Conservation (phyloP, 768 basidiomycete genomes). For the Trametes maxima region DNA sequence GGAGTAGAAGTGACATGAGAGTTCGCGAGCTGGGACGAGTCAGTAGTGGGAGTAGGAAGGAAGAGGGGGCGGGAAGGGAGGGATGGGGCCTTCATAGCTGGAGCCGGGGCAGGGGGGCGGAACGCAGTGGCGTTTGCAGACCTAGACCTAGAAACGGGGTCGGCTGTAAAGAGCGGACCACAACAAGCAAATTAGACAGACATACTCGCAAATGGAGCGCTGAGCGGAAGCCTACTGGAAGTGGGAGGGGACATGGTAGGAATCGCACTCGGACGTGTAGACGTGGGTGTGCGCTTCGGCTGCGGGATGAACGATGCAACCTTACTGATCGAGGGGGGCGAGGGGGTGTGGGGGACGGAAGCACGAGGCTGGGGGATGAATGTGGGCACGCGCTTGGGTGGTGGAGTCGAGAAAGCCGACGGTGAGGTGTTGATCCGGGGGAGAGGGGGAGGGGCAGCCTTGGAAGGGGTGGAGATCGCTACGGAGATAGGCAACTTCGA, state of each 20-base stretch:
- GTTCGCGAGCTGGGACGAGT: slow-evolving; percentile 23
- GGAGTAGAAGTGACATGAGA: slow-evolving; percentile 40
- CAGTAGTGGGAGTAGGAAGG: neutral
- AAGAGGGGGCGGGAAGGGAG: slow-evolving; percentile 33
- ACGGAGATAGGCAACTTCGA: slow-evolving; percentile 26
- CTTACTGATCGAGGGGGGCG: slow-evolving; percentile 46
- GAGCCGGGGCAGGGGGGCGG: slow-evolving; percentile 22
- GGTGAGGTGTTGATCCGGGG: slow-evolving; percentile 27
- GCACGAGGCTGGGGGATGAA: slow-evolving; percentile 62
- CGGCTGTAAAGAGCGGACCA: slow-evolving; percentile 23
- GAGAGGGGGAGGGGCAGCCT: slow-evolving; percentile 33
- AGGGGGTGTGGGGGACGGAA: slow-evolving; percentile 41
- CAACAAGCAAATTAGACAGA: slow-evolving; percentile 22
- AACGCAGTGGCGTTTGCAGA: slow-evolving; percentile 13
- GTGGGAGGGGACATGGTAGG: slow-evolving; percentile 26
- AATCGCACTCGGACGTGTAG: slow-evolving; percentile 19
- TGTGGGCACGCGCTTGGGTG: slow-evolving; percentile 56
- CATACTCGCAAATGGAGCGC: slow-evolving; percentile 29
- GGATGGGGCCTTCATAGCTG: slow-evolving; percentile 42
- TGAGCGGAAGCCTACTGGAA: slow-evolving; percentile 27
- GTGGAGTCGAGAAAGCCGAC: slow-evolving; percentile 48
- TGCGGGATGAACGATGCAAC: slow-evolving; percentile 34
- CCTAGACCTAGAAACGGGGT: slow-evolving; percentile 16
- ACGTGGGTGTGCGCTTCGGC: slow-evolving; percentile 29
- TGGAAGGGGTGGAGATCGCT: slow-evolving; percentile 36